Base-by-base conservation (phyloP, 202 grass and related monocot species). In the Dendrocalamus latiflorus region DNA sequence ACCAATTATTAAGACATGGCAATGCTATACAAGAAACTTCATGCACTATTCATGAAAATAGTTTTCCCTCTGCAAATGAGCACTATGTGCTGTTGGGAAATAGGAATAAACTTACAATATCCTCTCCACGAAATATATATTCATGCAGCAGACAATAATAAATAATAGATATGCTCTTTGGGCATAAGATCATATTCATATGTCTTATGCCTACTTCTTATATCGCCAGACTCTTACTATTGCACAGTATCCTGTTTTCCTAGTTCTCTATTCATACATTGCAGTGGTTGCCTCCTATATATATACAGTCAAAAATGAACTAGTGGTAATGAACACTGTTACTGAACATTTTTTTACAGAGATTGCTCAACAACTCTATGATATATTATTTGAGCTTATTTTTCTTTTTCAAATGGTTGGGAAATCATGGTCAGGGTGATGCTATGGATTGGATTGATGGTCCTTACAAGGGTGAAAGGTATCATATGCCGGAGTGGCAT, bases 221-320 rank as follows among this genome's bases (percentile, higher is more conserved):
- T 54, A n/a, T n/a, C n/a, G n/a, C n/a, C n/a, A n/a, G n/a, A n/a
- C n/a, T n/a, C n/a, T n/a, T n/a, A n/a, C n/a, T n/a, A n/a, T n/a
- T n/a, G n/a, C n/a, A n/a, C n/a, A n/a, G n/a, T n/a, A n/a, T 42
- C 12, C 12, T 13, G 36, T 22, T 88, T 53, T 77, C 18, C 25
- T 83, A 49, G 57, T 89, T 79, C 9, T 6, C 16, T 41, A n/a
- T 72, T 44, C 36, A 70, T 38, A 44, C n/a, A 75, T 20, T 41
- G 30, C 9, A 56, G n/a, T n/a, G n/a, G n/a, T n/a, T n/a, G n/a
- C n/a, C n/a, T n/a, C n/a, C n/a, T n/a, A n/a, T n/a, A n/a, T n/a
- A n/a, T n/a, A n/a, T n/a, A n/a, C n/a, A n/a, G n/a, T n/a, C n/a
- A n/a, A n/a, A n/a, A n/a, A n/a, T n/a, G n/a, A n/a, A n/a, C n/a